These are phyloP conservation scores for Zancudomyces culisetae DNA, from an alignment of 371 early-diverging fungal species.

Conservation along the genomic window DNA sequence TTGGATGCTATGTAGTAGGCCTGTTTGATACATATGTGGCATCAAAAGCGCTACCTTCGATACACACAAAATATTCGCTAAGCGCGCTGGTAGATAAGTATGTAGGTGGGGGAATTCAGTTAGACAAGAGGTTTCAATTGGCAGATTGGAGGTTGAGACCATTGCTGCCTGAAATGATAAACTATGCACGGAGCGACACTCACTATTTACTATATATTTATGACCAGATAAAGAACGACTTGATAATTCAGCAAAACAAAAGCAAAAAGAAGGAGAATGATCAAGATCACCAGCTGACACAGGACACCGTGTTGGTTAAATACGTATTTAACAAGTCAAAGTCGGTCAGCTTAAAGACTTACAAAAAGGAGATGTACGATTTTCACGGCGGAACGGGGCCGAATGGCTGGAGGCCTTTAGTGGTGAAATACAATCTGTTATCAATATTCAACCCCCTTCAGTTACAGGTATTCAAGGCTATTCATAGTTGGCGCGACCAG, in stretches of 20 bases:
- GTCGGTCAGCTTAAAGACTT: conserved; percentile 36
- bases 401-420: conserved; percentile 52
- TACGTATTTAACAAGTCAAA: conserved; percentile 76
- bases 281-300: conserved; percentile 15
- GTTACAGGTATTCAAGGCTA: conserved; percentile 47
- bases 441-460: conserved; percentile 10
- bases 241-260: conserved; percentile 31
- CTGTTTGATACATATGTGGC: conserved; percentile 94
- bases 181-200: conserved; percentile 87
- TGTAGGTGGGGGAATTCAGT: conserved; percentile 83
- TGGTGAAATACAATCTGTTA: conserved; percentile 61
- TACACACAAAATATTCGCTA: conserved; percentile 59
- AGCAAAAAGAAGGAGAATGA: conserved; percentile 8
- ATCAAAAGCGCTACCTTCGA: conserved; percentile 46
- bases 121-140: conserved; percentile 85
- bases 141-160: conserved; percentile 96
- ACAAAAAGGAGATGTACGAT: conserved; percentile 69
- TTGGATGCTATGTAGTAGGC: conserved; percentile 87
- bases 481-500: conserved; percentile 47
- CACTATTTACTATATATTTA: conserved; percentile 88
- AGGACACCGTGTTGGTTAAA: conserved; percentile 36
- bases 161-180: conserved; percentile 71
- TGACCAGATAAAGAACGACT: conserved; percentile 72
- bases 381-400: conserved; percentile 29
- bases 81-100: conserved; percentile 80